phyloP scores from a whole-genome alignment of 73 alveolate species.

The Halteria grandinella region DNA sequence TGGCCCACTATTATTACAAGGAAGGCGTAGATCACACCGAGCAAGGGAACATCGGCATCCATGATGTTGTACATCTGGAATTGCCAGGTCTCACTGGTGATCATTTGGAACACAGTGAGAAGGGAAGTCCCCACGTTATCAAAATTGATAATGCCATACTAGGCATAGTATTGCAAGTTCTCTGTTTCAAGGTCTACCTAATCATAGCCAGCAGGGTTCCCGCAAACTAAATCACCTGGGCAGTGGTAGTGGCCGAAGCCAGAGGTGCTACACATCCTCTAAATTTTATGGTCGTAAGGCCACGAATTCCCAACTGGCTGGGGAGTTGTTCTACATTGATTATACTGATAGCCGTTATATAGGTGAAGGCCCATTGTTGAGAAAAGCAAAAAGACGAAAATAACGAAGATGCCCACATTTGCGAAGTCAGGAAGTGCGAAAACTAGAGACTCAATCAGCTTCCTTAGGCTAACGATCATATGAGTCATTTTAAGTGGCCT shows the following conservation, averaged over 20 bases:
- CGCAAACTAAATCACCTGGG: slow-evolving; percentile 37
- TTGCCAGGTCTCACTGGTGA: slow-evolving; percentile 58
- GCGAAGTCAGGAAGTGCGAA: slow-evolving; percentile 49
- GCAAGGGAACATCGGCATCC: slow-evolving; percentile 58
- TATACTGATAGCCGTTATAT: slow-evolving; percentile 27
- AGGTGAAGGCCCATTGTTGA: slow-evolving; percentile 50
- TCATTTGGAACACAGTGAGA: slow-evolving; percentile 66
- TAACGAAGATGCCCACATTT: slow-evolving; percentile 45
- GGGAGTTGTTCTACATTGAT: slow-evolving; percentile 28
- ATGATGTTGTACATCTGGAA: slow-evolving; percentile 15
- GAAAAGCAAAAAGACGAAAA: slow-evolving; percentile 43
- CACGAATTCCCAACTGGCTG: too few species aligned
- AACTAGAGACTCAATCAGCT: slow-evolving; percentile 20
- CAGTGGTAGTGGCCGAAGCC: slow-evolving; percentile 17
- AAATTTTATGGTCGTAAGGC: too few species aligned
- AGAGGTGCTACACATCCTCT: slow-evolving; percentile 4
- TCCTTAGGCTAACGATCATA: slow-evolving; percentile 25
- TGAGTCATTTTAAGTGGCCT: too few species aligned
- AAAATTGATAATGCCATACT: slow-evolving; percentile 68
- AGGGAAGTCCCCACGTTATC: slow-evolving; percentile 66
- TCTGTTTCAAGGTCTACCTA: slow-evolving; percentile 16
- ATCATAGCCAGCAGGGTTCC: slow-evolving; percentile 37
- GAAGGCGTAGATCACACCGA: slow-evolving; percentile 53
- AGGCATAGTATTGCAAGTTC: background rate
- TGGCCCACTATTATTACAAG: slow-evolving; percentile 58